phyloP scores from a whole-genome alignment of 345 rosid genomes.

The Pistacia vera region DNA sequence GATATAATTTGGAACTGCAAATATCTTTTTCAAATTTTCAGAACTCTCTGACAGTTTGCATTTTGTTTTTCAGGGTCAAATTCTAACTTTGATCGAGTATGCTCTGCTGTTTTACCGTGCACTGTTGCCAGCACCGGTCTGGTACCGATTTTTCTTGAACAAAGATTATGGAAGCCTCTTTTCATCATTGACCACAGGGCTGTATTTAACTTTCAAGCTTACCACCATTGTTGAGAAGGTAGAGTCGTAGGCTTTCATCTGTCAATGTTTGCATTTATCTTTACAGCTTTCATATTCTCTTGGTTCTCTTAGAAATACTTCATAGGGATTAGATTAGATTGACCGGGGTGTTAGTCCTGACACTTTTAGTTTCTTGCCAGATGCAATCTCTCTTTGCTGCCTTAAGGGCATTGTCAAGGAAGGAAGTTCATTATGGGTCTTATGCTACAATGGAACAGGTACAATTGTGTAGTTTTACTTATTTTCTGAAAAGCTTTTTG shows the following conservation, averaged over 20 bases:
- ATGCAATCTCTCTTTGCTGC: slow-evolving; percentile 58
- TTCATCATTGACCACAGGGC: slow-evolving; percentile 77
- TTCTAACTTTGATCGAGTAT: slow-evolving; percentile 80
- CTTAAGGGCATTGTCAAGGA: slow-evolving; percentile 45
- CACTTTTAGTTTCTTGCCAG: slow-evolving; percentile 23
- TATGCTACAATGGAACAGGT: slow-evolving; percentile 68
- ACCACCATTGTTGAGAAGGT: slow-evolving; percentile 83
- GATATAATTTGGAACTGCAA: background rate
- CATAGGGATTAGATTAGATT: background rate
- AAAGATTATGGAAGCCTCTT: slow-evolving; percentile 89
- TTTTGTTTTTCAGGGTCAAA: slow-evolving; percentile 62
- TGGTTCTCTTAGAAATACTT: background rate
- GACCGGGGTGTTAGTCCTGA: slow-evolving; percentile 6
- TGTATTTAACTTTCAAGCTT: slow-evolving; percentile 86
- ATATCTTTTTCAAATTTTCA: background rate
- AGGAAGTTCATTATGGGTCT: slow-evolving; percentile 62
- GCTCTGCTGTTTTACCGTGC: slow-evolving; percentile 71
- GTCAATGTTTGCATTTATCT: background rate
- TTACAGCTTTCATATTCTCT: background rate
- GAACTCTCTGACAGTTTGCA: slow-evolving; percentile 14
- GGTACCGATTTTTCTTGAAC: slow-evolving; percentile 89
- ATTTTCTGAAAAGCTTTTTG: background rate
- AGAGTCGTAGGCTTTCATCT: slow-evolving; percentile 43
- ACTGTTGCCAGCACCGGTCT: slow-evolving; percentile 83
- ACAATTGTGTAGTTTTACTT: background rate